Evolutionary conservation across 805 yeast species (phyloP).

Genomic region (Gaillardinia entomophila): DNA sequence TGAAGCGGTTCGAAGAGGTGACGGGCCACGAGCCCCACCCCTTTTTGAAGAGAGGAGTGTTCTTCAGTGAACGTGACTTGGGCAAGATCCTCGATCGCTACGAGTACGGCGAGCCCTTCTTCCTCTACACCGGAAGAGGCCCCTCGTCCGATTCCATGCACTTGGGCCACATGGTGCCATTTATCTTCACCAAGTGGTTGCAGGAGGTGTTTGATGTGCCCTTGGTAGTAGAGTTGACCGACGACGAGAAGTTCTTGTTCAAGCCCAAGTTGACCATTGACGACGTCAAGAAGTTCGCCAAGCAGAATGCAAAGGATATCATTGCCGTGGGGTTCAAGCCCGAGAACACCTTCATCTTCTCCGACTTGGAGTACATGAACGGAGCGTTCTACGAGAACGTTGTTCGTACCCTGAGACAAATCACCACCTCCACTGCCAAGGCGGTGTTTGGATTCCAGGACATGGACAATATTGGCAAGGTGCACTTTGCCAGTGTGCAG

Average conservation of each 20-base stretch:
- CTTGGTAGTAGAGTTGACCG: constrained; percentile 87
- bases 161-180: constrained; percentile 95
- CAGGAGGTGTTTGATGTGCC: constrained; percentile 98
- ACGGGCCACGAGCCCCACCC: constrained; percentile 94
- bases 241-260: constrained; percentile 94
- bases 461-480: constrained; percentile 88
- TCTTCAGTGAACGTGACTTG: constrained; percentile 88
- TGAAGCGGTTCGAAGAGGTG: constrained; percentile 67
- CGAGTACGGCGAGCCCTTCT: constrained; percentile 93
- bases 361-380: constrained; percentile 90
- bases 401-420: constrained; percentile 86
- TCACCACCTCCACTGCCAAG: constrained; percentile 94
- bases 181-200: constrained; percentile 93
- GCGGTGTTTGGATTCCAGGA: constrained; percentile 96
- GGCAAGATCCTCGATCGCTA: constrained; percentile 74
- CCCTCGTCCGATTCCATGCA: constrained; percentile 94
- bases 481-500: constrained; percentile 94
- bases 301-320: constrained; percentile 85
- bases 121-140: constrained; percentile 95
- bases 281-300: constrained; percentile 77
- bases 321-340: constrained; percentile 93
- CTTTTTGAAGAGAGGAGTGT: constrained; percentile 82
- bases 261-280: constrained; percentile 84
- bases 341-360: constrained; percentile 90
- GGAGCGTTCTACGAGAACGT: constrained; percentile 92